phyloP scores from a whole-genome alignment of 2,329 filamentous ascomycete species.

The Fusarium luffae region DNA sequence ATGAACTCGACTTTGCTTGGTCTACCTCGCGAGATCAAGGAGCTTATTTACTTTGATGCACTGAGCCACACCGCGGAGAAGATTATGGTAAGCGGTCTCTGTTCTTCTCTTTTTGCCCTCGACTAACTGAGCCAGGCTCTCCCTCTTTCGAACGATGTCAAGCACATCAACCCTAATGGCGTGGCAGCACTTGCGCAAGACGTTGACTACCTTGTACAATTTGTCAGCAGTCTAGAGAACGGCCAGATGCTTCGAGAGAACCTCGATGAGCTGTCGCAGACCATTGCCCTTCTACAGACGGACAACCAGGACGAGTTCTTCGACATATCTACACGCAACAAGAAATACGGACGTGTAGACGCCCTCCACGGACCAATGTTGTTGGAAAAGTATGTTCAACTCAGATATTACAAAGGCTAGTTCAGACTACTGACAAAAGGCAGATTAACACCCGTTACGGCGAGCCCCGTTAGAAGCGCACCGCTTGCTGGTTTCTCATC shows the following conservation, averaged over 20 bases:
- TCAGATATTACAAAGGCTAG: neutral
- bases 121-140: conserved; percentile 65
- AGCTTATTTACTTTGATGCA: conserved; percentile 97
- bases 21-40: conserved; percentile 94
- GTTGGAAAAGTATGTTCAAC: conserved; percentile 82
- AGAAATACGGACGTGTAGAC: conserved; percentile 93
- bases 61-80: conserved; percentile 89
- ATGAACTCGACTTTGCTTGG: conserved; percentile 95
- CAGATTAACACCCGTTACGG: conserved; percentile 73
- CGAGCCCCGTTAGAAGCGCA: conserved; percentile 67
- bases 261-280: conserved; percentile 93
- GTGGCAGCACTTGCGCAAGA: conserved; percentile 85
- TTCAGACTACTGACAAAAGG: conserved; percentile 33
- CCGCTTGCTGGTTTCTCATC: conserved; percentile 80
- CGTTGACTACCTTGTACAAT: conserved; percentile 83
- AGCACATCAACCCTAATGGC: conserved; percentile 87
- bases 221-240: conserved; percentile 88
- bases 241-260: conserved; percentile 87
- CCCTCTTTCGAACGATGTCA: conserved; percentile 81
- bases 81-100: conserved; percentile 70
- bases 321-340: conserved; percentile 88
- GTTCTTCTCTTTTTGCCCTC: neutral
- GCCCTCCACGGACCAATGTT: conserved; percentile 87
- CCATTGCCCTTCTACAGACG: conserved; percentile 84
- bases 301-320: conserved; percentile 98